Conservation (phyloP, 306 rosid species). For the Gastrolobium villosum region DNA sequence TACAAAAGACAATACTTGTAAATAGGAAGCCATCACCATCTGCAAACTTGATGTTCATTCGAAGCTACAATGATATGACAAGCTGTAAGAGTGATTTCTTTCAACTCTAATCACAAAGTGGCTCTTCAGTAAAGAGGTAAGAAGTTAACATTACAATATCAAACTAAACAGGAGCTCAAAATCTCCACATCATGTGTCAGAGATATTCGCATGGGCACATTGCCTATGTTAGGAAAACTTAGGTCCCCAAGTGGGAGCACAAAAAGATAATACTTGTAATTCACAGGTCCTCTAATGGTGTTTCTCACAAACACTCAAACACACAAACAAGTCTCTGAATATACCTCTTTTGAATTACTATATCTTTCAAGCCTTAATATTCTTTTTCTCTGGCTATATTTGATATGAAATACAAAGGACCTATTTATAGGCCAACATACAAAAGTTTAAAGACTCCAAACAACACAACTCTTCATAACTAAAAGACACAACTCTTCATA, state of each 20-base stretch:
- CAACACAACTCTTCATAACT: too few species aligned
- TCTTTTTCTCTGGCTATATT: too few species aligned
- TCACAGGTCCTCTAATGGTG: too few species aligned
- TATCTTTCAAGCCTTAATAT: too few species aligned
- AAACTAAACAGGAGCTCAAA: conserved; percentile 14
- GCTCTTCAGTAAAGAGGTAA: neutral
- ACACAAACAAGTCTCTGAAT: too few species aligned
- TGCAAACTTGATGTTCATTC: conserved; percentile 2
- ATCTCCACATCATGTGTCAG: conserved; percentile 22
- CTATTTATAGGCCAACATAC: too few species aligned
- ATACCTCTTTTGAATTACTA: too few species aligned
- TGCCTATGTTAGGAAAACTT: conserved; percentile 24
- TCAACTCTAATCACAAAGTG: conserved; percentile 18
- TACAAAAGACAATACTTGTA: neutral
- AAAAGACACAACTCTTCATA: too few species aligned
- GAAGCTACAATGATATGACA: neutral
- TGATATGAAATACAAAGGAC: too few species aligned
- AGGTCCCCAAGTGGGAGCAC: conserved; percentile 9
- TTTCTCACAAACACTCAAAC: too few species aligned
- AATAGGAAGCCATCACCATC: conserved; percentile 7
- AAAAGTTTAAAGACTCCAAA: too few species aligned
- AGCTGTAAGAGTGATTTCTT: conserved; percentile 22
- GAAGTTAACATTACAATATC: conserved; percentile 17
- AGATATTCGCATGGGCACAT: neutral
- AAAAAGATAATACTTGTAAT: conserved; percentile 18